A percentile compares a stretch with the other conserved stretches of the same genome.
These are phyloP conservation scores for Corymbia citriodora DNA, from an alignment of 441 rosid species.

Conservation along the genomic window DNA sequence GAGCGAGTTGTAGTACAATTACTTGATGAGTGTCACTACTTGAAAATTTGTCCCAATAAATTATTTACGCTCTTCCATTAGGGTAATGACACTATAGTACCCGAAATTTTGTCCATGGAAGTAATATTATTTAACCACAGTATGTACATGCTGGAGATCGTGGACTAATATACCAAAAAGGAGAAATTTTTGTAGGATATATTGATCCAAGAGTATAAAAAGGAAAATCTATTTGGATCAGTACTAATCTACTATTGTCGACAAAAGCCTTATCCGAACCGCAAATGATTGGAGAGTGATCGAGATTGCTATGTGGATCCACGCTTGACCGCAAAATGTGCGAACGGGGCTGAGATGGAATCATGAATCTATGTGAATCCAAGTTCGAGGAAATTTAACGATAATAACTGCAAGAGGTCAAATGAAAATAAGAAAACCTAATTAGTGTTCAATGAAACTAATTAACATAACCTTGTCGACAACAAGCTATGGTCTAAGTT, in stretches of 20 bases:
- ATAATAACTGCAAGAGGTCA: not conserved
- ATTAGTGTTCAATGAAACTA: not conserved
- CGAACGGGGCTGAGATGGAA: not conserved
- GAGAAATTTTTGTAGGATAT: not conserved
- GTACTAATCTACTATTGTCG: not conserved
- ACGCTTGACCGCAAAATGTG: not conserved
- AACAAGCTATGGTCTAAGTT: not conserved
- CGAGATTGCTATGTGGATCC: not conserved
- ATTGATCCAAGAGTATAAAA: not conserved
- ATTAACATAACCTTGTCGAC: not conserved
- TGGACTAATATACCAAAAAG: not conserved
- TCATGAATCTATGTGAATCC: not conserved
- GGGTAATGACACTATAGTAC: no score
- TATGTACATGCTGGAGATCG: not conserved
- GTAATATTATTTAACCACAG: not conserved
- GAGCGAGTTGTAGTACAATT: no score
- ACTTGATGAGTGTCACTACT: no score
- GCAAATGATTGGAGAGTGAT: not conserved
- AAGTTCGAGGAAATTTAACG: not conserved
- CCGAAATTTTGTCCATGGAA: not conserved
- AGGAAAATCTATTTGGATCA: not conserved
- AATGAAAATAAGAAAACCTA: not conserved
- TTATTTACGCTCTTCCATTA: no score
- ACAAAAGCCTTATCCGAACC: not conserved
- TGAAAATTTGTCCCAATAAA: no score